These are phyloP conservation scores for Calocybe gambosa DNA, from an alignment of 1,284 basidiomycete genomes.

Conservation along the genomic window DNA sequence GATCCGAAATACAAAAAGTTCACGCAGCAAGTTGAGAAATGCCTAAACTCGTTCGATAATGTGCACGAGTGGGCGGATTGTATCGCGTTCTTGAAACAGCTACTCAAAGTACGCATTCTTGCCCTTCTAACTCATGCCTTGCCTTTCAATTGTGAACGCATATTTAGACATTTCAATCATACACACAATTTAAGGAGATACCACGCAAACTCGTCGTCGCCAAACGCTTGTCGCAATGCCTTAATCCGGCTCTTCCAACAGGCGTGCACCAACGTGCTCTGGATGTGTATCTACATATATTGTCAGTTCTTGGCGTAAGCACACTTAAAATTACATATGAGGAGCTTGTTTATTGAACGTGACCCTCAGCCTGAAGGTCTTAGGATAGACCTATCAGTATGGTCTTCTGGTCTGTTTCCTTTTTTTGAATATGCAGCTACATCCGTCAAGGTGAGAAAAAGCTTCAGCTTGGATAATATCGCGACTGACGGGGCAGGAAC, in stretches of 20 bases:
- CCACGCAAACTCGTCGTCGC: slow-evolving; percentile 92
- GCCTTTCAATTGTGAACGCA: background rate
- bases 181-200: slow-evolving; percentile 91
- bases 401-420: slow-evolving; percentile 95
- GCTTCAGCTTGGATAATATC: background rate
- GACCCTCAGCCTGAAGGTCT: slow-evolving; percentile 74
- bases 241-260: slow-evolving; percentile 94
- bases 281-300: slow-evolving; percentile 92
- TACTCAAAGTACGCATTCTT: slow-evolving; percentile 72
- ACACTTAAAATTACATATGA: background rate
- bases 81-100: slow-evolving; percentile 92
- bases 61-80: slow-evolving; percentile 99
- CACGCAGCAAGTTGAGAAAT: slow-evolving; percentile 85
- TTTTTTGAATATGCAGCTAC: slow-evolving; percentile 99
- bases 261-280: slow-evolving; percentile 96
- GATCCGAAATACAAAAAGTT: slow-evolving; percentile 99
- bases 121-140: background rate
- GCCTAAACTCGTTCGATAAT: slow-evolving; percentile 89
- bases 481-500: slow-evolving; percentile 1
- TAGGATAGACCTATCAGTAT: slow-evolving; percentile 82
- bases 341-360: slow-evolving; percentile 8
- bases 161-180: slow-evolving; percentile 81
- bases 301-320: slow-evolving; percentile 84
- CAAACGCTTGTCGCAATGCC: slow-evolving; percentile 92
- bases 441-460: slow-evolving; percentile 69